Evolutionary conservation across 768 basidiomycete species (phyloP).

Genomic region (Mycena venus): DNA sequence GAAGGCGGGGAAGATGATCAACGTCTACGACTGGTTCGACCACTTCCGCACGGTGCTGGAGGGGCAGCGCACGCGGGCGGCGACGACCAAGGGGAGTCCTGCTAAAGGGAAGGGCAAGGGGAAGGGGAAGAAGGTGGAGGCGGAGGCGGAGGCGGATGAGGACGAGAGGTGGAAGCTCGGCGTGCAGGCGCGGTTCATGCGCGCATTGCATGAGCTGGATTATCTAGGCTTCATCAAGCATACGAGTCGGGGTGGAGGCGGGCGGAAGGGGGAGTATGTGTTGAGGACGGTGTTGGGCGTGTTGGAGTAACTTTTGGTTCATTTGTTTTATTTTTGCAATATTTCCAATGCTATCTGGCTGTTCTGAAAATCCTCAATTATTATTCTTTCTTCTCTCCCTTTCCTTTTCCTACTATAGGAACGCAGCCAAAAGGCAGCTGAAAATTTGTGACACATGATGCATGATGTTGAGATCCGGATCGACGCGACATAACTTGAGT

Average conservation of each 20-base stretch:
- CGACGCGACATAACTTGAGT: no score
- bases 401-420: no score
- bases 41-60: constrained; percentile 80
- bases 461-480: no score
- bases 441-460: no score
- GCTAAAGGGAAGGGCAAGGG: constrained; percentile 44
- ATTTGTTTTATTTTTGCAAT: no score
- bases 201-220: constrained; percentile 86
- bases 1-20: constrained; percentile 86
- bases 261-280: constrained; percentile 84
- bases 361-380: no score
- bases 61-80: constrained; percentile 55
- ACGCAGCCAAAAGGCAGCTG: no score
- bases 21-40: constrained; percentile 91
- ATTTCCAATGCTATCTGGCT: no score
- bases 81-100: constrained; percentile 27
- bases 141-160: constrained; percentile 45
- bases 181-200: constrained; percentile 83
- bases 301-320: background rate
- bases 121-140: constrained; percentile 33
- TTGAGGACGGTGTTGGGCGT: constrained; percentile 74
- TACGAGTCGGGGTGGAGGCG: constrained; percentile 53
- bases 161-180: constrained; percentile 71
- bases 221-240: constrained; percentile 86
- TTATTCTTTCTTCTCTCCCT: no score